Percentiles rank a stretch among this genome's conserved stretches.
Evolutionary conservation across 148 eudicot genomes (phyloP).

Genomic region (Dysphania ambrosioides): DNA sequence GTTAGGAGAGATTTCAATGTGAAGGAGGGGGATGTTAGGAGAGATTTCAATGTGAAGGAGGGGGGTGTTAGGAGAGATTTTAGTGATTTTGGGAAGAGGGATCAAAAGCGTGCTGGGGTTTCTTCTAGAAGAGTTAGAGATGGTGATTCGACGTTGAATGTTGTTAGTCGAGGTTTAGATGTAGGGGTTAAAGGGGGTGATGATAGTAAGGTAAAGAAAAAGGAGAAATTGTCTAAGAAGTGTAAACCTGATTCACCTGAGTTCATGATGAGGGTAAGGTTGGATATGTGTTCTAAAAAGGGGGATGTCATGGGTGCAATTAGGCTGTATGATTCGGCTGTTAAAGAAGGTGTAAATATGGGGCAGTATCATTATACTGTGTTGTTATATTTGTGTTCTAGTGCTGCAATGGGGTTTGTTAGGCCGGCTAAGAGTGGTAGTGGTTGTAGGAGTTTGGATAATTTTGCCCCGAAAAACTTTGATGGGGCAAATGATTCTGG

Average conservation of each 20-base stretch:
- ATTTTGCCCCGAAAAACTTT: constrained; percentile 24
- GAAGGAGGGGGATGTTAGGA: constrained; percentile 15
- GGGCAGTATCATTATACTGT: constrained; percentile 74
- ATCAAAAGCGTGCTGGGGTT: constrained; percentile 27
- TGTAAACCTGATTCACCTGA: constrained; percentile 35
- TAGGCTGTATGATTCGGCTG: constrained; percentile 61
- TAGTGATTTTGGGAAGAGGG: constrained; percentile 9
- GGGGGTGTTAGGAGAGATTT: constrained; percentile 7
- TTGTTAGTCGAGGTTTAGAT: constrained; percentile 18
- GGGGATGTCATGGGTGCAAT: constrained; percentile 86
- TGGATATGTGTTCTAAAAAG: constrained; percentile 74
- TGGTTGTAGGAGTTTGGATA: constrained; percentile 44
- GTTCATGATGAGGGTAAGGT: constrained; percentile 39
- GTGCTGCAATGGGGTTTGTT: constrained; percentile 78
- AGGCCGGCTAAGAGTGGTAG: constrained; percentile 77
- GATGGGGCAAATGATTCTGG: constrained; percentile 23
- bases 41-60: constrained; percentile 21
- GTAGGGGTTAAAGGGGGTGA: constrained; percentile 4
- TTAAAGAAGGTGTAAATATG: constrained; percentile 40
- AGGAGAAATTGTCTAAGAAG: constrained; percentile 40
- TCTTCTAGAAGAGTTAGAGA: constrained; percentile 25
- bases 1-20: constrained; percentile 4
- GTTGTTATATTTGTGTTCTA: constrained; percentile 77
- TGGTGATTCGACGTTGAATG: constrained; percentile 9
- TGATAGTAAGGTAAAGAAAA: constrained; percentile 30